These are phyloP conservation scores for Aspergillus affinis DNA, from an alignment of 495 filamentous ascomycete species.

Conservation along the genomic window DNA sequence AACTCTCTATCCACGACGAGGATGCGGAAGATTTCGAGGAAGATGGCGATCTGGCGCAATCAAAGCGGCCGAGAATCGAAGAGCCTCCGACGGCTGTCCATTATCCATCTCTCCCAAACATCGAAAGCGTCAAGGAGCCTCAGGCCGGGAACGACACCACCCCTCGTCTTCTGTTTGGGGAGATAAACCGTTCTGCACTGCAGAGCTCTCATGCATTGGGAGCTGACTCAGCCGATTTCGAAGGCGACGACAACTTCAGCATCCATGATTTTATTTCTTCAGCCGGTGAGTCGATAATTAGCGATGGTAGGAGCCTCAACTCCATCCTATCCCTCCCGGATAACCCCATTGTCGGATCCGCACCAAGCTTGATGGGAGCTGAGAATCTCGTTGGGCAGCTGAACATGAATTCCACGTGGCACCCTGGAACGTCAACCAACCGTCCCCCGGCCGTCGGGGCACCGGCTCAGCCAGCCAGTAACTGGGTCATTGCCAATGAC, in stretches of 20 bases:
- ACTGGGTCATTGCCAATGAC: not conserved
- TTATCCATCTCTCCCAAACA: slow-evolving; percentile 46
- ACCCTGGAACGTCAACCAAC: slow-evolving; percentile 33
- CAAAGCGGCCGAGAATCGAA: slow-evolving; percentile 41
- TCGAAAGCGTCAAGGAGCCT: slow-evolving; percentile 38
- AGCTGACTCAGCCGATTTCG: slow-evolving; percentile 25
- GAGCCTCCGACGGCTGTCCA: slow-evolving; percentile 31
- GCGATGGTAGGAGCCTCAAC: slow-evolving; percentile 36
- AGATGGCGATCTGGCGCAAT: slow-evolving; percentile 33
- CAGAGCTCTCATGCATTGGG: slow-evolving; percentile 60
- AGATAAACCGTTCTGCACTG: slow-evolving; percentile 70
- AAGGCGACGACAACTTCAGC: slow-evolving; percentile 29
- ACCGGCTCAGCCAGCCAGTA: slow-evolving; percentile 34
- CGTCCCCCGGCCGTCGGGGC: slow-evolving; percentile 34
- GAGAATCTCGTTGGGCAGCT: slow-evolving; percentile 67
- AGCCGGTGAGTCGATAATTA: slow-evolving; percentile 45
- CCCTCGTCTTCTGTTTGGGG: slow-evolving; percentile 69
- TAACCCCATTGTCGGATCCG: slow-evolving; percentile 40
- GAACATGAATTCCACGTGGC: slow-evolving; percentile 59
- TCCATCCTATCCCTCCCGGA: slow-evolving; percentile 45
- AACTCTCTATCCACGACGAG: slow-evolving; percentile 52
- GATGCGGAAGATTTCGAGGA: slow-evolving; percentile 31
- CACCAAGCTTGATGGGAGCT: slow-evolving; percentile 63
- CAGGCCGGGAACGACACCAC: slow-evolving; percentile 30
- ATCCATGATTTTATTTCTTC: slow-evolving; percentile 40